A percentile compares a stretch with the other conserved stretches of the same genome.
Evolutionary conservation across 768 basidiomycete species (phyloP).

Genomic region (Rhodotorula diobovata): DNA sequence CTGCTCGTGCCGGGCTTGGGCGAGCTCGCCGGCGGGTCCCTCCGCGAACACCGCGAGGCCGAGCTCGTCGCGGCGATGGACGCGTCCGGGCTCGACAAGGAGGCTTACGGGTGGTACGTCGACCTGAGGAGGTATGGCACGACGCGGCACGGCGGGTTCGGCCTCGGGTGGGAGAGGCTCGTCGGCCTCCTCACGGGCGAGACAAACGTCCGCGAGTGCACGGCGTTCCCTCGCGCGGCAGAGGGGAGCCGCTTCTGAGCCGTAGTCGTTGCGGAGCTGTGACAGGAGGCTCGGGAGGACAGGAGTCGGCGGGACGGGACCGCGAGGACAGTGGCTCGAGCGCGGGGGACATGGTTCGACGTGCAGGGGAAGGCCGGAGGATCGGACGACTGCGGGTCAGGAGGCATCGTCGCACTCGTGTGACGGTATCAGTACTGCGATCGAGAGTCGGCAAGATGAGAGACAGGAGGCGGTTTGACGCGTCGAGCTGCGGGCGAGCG

Average conservation of each 20-base stretch:
- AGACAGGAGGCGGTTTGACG: background rate
- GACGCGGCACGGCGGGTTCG: conserved; percentile 90
- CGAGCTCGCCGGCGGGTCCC: conserved; percentile 85
- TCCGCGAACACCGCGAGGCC: conserved; percentile 68
- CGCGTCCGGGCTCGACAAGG: conserved; percentile 51
- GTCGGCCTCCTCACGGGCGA: conserved; percentile 80
- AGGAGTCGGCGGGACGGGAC: too few relatives aligned
- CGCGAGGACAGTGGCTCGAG: too few relatives aligned
- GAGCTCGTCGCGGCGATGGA: conserved; percentile 57
- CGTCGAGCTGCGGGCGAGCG: background rate
- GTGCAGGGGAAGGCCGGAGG: too few relatives aligned
- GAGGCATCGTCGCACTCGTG: too few relatives aligned
- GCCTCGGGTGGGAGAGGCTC: conserved; percentile 88
- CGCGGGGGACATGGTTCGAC: too few relatives aligned
- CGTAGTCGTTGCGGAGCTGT: background rate
- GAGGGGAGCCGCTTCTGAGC: conserved; percentile 37
- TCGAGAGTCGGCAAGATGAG: background rate
- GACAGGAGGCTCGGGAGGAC: too few relatives aligned
- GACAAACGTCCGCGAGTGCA: conserved; percentile 86
- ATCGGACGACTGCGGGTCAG: too few relatives aligned
- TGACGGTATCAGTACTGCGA: background rate
- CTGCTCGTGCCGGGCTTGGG: conserved; percentile 80
- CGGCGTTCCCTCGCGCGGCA: conserved; percentile 69
- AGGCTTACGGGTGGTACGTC: conserved; percentile 59
- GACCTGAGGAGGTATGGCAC: conserved; percentile 79